Evolutionary conservation across 1,284 basidiomycete species (phyloP).

Genomic region (Ganoderma sinense): DNA sequence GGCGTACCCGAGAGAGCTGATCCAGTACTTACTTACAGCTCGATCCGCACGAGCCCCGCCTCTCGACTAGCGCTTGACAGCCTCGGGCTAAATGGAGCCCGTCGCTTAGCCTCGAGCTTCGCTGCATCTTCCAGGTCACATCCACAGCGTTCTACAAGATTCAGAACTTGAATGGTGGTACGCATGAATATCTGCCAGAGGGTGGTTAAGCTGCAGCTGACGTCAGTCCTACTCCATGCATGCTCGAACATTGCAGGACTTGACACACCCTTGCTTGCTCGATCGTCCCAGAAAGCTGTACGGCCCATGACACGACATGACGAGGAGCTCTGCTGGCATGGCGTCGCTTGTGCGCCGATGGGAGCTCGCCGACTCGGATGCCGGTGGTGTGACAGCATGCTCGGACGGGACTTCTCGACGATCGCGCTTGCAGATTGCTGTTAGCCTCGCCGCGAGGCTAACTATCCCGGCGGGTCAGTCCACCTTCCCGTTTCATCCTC

Average conservation of each 20-base stretch:
- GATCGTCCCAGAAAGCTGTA: background rate
- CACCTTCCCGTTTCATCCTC: background rate
- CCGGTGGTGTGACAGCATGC: background rate
- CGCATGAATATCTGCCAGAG: background rate
- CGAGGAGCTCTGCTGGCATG: background rate
- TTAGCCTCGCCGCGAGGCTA: background rate
- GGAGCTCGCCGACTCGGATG: background rate
- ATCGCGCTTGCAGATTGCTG: background rate
- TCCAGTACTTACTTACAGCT: background rate
- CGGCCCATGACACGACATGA: background rate
- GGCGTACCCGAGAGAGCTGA: background rate
- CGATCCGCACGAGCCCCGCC: background rate
- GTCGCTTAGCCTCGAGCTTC: background rate
- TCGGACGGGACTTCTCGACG: background rate
- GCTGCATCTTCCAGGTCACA: background rate
- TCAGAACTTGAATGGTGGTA: background rate
- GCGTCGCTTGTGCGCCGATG: background rate
- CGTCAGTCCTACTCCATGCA: background rate
- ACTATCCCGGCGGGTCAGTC: background rate
- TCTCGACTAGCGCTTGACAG: background rate
- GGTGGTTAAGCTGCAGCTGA: background rate
- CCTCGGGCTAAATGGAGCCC: background rate
- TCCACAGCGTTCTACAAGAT: background rate
- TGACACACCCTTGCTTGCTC: background rate
- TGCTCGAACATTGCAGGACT: background rate